phyloP scores from a whole-genome alignment of 352 stramenopile species.

The Pythium apleroticum region DNA sequence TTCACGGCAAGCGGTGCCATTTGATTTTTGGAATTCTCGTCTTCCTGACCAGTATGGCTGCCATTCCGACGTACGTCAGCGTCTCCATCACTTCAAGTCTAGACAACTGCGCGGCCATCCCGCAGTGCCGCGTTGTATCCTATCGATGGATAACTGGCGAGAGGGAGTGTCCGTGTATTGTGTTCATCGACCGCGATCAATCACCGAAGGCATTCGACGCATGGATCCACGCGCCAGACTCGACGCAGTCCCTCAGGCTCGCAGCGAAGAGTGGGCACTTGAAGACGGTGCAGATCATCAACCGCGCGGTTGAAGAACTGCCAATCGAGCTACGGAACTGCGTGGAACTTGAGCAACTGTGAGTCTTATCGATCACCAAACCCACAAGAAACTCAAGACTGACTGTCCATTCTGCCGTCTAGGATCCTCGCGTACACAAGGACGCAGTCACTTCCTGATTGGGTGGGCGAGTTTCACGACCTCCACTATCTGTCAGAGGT shows the following conservation, averaged over 20 bases:
- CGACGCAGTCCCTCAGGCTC: slow-evolving; percentile 9
- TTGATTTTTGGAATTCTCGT: slow-evolving; percentile 14
- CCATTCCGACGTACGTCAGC: slow-evolving; percentile 14
- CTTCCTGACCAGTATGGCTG: slow-evolving; percentile 13
- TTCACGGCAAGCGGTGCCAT: slow-evolving; percentile 16
- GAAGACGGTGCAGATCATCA: slow-evolving; percentile 31
- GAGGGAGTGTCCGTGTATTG: slow-evolving; percentile 26
- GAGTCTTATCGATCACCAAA: too few species aligned
- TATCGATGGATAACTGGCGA: slow-evolving; percentile 18
- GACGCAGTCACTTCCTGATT: slow-evolving; percentile 21
- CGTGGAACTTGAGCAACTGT: slow-evolving; percentile 28
- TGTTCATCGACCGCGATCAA: slow-evolving; percentile 27
- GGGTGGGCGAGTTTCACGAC: slow-evolving; percentile 17
- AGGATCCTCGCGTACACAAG: slow-evolving; percentile 34
- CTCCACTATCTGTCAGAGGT: slow-evolving; percentile 33
- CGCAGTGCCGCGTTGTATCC: slow-evolving; percentile 21
- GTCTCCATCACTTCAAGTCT: slow-evolving; percentile 10
- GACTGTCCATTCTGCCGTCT: neutral
- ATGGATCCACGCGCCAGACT: slow-evolving; percentile 26
- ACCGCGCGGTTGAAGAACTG: slow-evolving; percentile 15
- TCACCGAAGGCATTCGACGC: slow-evolving; percentile 5
- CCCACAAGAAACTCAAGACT: neutral
- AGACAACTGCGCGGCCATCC: slow-evolving; percentile 1
- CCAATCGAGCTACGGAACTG: slow-evolving; percentile 19
- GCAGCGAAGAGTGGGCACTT: slow-evolving; percentile 22